These are phyloP conservation scores for Amphicarpaea edgeworthii DNA, from an alignment of 306 rosid genomes.

Conservation along the genomic window DNA sequence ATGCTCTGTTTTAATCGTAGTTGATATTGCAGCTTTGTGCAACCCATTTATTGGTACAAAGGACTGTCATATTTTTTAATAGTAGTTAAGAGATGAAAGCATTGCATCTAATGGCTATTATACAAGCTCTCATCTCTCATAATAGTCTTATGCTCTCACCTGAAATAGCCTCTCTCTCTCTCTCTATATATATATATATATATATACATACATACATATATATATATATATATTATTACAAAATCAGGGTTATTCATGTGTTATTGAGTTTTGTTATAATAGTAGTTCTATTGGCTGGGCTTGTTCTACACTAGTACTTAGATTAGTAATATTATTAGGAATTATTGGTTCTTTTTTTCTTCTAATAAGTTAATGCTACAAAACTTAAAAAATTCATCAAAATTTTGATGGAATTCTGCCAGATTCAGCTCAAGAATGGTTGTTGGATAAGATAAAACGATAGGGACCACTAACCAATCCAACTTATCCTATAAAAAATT, in stretches of 20 bases:
- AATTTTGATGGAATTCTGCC: constrained; percentile 6
- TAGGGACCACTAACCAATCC: background rate
- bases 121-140: no score
- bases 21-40: no score
- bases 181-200: no score
- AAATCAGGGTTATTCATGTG: background rate
- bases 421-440: background rate
- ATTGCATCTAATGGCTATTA: no score
- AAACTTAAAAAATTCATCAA: background rate
- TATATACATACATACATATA: no score
- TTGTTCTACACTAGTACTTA: constrained; percentile 5
- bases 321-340: background rate
- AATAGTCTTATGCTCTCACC: no score
- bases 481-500: background rate
- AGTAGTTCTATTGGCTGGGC: background rate
- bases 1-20: background rate
- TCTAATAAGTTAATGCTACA: background rate
- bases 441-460: constrained; percentile 2
- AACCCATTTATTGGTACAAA: no score
- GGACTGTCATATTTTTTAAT: no score
- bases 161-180: no score
- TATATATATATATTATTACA: background rate
- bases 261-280: background rate
- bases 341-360: background rate
- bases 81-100: background rate